A percentile compares a stretch with the other conserved stretches of the same genome.
Conservation (phyloP, 495 filamentous ascomycete species). For the Trichoderma orchidacearum region DNA sequence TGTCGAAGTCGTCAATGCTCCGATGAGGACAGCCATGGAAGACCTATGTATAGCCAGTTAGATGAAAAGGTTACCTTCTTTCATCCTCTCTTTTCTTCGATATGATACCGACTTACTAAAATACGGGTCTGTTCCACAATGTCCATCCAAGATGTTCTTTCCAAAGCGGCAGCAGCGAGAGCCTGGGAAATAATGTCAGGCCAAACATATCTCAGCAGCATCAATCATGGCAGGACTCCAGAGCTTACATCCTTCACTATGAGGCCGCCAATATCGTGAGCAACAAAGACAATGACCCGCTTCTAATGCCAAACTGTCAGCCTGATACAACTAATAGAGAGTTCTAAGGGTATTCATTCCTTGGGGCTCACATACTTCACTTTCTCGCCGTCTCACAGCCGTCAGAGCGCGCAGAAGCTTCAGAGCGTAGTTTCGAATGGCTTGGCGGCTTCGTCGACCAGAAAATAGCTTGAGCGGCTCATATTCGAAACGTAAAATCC, state of each 20-base stretch:
- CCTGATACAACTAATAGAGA: background rate
- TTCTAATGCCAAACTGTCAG: background rate
- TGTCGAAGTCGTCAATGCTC: background rate
- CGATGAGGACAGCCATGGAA: constrained; percentile 11
- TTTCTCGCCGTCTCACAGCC: background rate
- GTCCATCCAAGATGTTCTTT: constrained; percentile 3
- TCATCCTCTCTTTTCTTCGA: background rate
- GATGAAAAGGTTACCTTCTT: background rate
- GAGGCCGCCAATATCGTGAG: constrained; percentile 10
- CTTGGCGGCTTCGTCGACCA: constrained; percentile 1
- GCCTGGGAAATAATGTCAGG: background rate
- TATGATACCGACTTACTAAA: constrained; percentile 4
- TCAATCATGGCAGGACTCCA: background rate
- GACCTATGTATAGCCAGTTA: background rate
- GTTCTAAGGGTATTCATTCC: too few relatives aligned
- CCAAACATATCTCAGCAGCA: background rate
- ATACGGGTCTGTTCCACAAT: constrained; percentile 8
- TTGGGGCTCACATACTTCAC: background rate
- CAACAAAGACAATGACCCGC: constrained; percentile 8
- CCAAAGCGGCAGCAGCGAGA: constrained; percentile 1
- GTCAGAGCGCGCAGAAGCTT: constrained; percentile 3
- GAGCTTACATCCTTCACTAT: constrained; percentile 7
- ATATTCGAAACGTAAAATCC: constrained; percentile 2
- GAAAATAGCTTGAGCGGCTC: constrained; percentile 3
- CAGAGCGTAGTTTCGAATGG: constrained; percentile 4